Base-by-base conservation (phyloP, 164 flowering plant genomes). In the Annona cherimola region DNA sequence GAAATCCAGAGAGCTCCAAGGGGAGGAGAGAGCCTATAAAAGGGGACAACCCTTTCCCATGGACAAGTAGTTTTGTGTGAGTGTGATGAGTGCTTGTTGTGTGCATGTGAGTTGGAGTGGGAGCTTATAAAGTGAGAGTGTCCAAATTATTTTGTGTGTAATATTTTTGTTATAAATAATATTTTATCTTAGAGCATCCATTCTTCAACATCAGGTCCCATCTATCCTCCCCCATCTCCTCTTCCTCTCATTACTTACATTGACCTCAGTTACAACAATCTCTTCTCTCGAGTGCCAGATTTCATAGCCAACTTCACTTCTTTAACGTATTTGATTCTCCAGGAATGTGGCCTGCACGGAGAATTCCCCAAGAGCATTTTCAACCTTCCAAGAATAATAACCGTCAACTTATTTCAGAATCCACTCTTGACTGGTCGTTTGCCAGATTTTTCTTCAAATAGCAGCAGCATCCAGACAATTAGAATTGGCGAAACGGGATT, bases 381-480 rank as follows among this genome's bases (percentile, higher is more conserved):
- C 11, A 80, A 68, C 40, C 19, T 82, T 35, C 76, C 72, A 9
- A 72, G 69, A 1, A 66, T 85, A 4, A 68, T 70, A 59, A 44
- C 3, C 0, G 69, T 85, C 1, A 80, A 82, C 59, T 16, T 83
- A 59, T 70, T 77, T 0, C 0, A 6, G 1, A 85, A 85, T 61
- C 7, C 0, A n/a, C 2, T 18, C 3, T 83, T 83, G 8, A 7
- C 45, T 0, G 86, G 61, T 72, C 57, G 65, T 78, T 60, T 81
- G 12, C 83, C 70, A 81, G 45, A 69, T 26, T 45, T 39, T 86
- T 63, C 88, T 80, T n/a, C n/a, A n/a, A 16, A 76, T 79, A 35
- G 0, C 8, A 20, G 39, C 26, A 39, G 8, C 26, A 12, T 61
- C 19, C 63, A 4, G 1, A 2, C 3, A 26, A n/a, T 61, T 26